A percentile compares a stretch with the other conserved stretches of the same genome.
These are phyloP conservation scores for Hymenoscyphus scutula DNA, from an alignment of 2,329 filamentous ascomycete genomes.

Conservation along the genomic window DNA sequence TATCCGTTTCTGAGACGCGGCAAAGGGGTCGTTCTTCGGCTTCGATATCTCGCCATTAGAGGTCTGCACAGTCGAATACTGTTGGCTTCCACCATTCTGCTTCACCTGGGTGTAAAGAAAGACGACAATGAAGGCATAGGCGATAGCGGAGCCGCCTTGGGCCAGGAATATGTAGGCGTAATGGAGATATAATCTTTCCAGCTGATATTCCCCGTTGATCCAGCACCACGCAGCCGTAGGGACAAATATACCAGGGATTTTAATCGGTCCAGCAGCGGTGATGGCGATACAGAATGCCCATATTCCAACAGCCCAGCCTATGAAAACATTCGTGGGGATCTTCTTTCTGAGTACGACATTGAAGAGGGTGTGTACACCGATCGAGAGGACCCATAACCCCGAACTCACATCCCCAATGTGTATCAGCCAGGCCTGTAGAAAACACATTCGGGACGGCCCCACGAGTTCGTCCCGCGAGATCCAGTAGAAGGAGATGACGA, in stretches of 20 bases:
- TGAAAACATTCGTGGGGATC: constrained; percentile 8
- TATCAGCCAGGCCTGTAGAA: background rate
- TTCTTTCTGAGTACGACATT: background rate
- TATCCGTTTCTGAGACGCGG: constrained; percentile 6
- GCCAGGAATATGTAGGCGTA: constrained; percentile 9
- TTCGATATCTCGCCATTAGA: background rate
- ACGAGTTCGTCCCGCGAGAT: constrained; percentile 11
- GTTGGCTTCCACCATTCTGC: background rate
- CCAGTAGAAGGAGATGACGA: constrained; percentile 18
- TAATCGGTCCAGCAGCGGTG: background rate
- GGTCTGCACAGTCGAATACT: background rate
- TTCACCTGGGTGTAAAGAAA: background rate
- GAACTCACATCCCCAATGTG: constrained; percentile 15
- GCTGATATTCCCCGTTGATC: background rate
- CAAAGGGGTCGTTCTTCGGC: background rate
- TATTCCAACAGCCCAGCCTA: constrained; percentile 10
- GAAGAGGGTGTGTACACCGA: constrained; percentile 14
- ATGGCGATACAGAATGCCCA: background rate
- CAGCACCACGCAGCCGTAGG: constrained; percentile 3
- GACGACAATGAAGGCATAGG: constrained; percentile 9
- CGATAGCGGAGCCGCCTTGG: constrained; percentile 2
- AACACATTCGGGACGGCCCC: constrained; percentile 14
- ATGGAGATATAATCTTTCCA: background rate
- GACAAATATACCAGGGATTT: background rate
- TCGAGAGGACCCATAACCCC: constrained; percentile 16